These are phyloP conservation scores for Nakataea oryzae DNA, from an alignment of 2,329 filamentous ascomycete genomes.

Conservation along the genomic window DNA sequence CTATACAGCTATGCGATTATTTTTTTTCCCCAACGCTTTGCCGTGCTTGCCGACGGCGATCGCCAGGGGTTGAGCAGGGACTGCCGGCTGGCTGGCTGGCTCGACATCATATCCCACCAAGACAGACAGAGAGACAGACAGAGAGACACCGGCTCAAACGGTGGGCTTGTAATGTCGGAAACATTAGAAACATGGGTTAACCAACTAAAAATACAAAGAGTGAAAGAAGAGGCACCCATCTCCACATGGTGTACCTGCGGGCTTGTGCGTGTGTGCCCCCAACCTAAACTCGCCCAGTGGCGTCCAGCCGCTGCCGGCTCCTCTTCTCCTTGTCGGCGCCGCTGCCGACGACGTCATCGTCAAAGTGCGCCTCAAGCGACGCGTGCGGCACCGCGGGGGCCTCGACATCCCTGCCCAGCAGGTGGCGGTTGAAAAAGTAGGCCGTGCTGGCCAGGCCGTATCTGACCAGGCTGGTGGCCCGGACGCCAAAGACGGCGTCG, in stretches of 20 bases:
- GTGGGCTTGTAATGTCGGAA: neutral
- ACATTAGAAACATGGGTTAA: neutral
- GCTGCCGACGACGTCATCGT: neutral
- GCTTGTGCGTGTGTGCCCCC: neutral
- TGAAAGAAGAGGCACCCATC: no score
- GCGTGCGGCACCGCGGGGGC: neutral
- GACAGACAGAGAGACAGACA: no score
- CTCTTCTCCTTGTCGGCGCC: neutral
- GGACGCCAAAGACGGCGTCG: conserved; percentile 22
- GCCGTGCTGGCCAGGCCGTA: conserved; percentile 11
- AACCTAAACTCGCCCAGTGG: neutral
- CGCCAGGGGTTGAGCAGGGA: neutral
- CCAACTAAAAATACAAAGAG: neutral
- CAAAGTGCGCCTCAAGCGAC: neutral
- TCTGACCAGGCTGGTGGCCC: conserved; percentile 10
- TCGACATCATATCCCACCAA: neutral
- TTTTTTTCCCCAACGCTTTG: neutral
- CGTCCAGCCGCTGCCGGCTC: neutral
- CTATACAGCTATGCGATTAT: neutral
- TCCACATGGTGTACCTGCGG: no score
- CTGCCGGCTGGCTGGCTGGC: neutral
- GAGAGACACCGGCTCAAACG: neutral
- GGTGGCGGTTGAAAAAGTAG: conserved; percentile 11
- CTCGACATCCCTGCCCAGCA: conserved; percentile 1
- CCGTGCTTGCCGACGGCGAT: neutral